Conservation (phyloP, 2,329 filamentous ascomycete species). For the Sclerotinia trifoliorum region DNA sequence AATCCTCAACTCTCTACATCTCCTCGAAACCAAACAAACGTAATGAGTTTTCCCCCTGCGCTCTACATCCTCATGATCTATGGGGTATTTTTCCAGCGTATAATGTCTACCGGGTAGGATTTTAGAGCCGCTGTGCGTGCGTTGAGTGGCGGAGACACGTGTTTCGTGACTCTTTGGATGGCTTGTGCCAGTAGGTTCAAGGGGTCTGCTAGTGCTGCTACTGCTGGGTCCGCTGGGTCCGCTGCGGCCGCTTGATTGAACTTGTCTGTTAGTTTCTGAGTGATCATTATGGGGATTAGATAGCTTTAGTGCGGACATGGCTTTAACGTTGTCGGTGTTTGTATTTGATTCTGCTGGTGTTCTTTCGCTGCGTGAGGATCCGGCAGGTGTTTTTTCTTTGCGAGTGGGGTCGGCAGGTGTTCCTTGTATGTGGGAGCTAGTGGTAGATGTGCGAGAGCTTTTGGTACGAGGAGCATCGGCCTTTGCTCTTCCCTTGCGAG, state of each 20-base stretch:
- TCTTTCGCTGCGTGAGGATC: too few species aligned
- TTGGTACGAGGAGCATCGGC: neutral
- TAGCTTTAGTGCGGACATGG: neutral
- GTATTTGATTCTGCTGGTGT: neutral
- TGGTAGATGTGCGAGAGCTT: neutral
- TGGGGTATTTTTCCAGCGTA: too few species aligned
- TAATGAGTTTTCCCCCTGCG: too few species aligned
- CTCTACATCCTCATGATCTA: too few species aligned
- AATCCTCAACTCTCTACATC: too few species aligned
- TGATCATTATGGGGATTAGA: neutral
- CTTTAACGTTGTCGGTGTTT: neutral
- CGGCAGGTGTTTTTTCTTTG: too few species aligned
- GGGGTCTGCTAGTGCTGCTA: neutral
- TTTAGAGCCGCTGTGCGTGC: too few species aligned
- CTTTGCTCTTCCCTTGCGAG: neutral
- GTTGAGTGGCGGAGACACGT: too few species aligned
- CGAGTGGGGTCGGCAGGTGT: too few species aligned
- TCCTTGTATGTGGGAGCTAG: too few species aligned
- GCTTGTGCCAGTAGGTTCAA: neutral
- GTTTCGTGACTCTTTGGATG: neutral
- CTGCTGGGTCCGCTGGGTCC: neutral
- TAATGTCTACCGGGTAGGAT: too few species aligned
- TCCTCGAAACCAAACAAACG: too few species aligned
- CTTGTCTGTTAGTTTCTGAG: neutral
- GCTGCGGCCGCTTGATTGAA: neutral